A percentile compares a stretch with the other conserved stretches of the same genome.
Evolutionary conservation across 2,329 filamentous ascomycete genomes (phyloP).

Genomic region (Aspergillus calidoustus): DNA sequence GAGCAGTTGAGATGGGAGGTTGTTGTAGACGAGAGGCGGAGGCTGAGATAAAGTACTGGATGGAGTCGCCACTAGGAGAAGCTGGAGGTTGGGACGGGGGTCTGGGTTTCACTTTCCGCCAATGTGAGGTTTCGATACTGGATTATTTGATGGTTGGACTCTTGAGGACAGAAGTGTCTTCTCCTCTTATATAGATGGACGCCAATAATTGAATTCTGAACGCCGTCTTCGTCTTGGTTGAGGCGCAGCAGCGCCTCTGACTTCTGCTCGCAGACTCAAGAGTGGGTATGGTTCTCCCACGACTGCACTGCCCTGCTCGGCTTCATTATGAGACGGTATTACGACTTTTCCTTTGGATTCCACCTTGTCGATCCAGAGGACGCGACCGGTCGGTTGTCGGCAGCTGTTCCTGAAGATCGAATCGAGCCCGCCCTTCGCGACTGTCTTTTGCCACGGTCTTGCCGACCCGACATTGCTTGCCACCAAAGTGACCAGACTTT

Average conservation of each 20-base stretch:
- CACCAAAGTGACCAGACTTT: not conserved
- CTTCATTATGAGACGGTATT: not conserved
- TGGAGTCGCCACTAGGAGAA: constrained; percentile 7
- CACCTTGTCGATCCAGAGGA: constrained; percentile 3
- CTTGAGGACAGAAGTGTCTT: not conserved
- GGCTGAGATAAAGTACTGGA: not conserved
- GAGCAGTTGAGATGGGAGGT: not conserved
- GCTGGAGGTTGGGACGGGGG: not conserved
- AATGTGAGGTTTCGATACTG: not conserved
- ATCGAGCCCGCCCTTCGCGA: not conserved
- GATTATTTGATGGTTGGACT: not conserved
- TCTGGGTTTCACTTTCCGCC: not conserved
- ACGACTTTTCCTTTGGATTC: not conserved
- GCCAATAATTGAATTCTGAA: not conserved
- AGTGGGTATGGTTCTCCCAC: constrained; percentile 6
- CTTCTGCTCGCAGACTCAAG: not conserved
- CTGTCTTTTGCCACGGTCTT: constrained; percentile 14
- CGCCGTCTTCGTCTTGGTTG: not conserved
- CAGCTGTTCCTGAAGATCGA: constrained; percentile 18
- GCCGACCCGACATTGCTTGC: constrained; percentile 4
- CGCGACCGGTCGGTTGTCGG: constrained; percentile 6
- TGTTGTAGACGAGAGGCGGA: not conserved
- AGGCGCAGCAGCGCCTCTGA: constrained; percentile 1
- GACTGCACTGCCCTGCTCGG: constrained; percentile 20
- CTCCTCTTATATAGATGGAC: not conserved